Conservation (phyloP, 2,329 filamentous ascomycete species). For the Hymenoscyphus salicellus region DNA sequence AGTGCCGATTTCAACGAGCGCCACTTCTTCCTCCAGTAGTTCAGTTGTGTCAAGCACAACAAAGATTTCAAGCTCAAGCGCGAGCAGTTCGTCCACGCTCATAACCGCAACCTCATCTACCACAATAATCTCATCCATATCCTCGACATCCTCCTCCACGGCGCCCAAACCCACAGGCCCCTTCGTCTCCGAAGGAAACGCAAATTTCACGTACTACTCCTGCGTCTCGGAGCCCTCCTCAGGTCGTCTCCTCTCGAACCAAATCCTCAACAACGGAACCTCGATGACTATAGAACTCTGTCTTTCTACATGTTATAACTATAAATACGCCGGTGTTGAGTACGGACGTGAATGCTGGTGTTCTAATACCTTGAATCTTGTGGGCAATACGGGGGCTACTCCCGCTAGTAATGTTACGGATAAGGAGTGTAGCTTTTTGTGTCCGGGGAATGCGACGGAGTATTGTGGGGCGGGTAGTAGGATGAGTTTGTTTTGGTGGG, state of each 20-base stretch:
- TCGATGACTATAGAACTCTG: conserved; percentile 37
- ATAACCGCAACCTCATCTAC: conserved; percentile 16
- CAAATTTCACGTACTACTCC: conserved; percentile 33
- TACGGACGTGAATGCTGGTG: conserved; percentile 44
- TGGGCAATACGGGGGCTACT: background rate
- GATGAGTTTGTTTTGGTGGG: conserved; percentile 30
- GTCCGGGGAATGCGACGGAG: conserved; percentile 26
- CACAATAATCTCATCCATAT: conserved; percentile 8
- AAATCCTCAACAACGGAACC: conserved; percentile 25
- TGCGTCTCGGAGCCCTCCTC: conserved; percentile 30
- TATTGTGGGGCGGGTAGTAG: conserved; percentile 34
- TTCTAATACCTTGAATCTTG: conserved; percentile 30
- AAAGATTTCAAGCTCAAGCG: background rate
- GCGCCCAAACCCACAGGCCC: conserved; percentile 7
- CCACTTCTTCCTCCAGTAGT: background rate
- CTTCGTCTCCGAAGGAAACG: conserved; percentile 28
- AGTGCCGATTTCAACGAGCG: background rate
- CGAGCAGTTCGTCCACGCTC: background rate
- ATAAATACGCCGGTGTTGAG: conserved; percentile 40
- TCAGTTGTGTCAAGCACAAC: background rate
- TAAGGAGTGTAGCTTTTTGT: conserved; percentile 16
- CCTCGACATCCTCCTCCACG: conserved; percentile 19
- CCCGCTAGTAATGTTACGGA: conserved; percentile 17
- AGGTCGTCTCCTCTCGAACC: conserved; percentile 25
- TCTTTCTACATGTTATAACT: conserved; percentile 33